A percentile compares a stretch with the other conserved stretches of the same genome.
Evolutionary conservation across 306 rosid genomes (phyloP).

Genomic region (Luffa acutangula): DNA sequence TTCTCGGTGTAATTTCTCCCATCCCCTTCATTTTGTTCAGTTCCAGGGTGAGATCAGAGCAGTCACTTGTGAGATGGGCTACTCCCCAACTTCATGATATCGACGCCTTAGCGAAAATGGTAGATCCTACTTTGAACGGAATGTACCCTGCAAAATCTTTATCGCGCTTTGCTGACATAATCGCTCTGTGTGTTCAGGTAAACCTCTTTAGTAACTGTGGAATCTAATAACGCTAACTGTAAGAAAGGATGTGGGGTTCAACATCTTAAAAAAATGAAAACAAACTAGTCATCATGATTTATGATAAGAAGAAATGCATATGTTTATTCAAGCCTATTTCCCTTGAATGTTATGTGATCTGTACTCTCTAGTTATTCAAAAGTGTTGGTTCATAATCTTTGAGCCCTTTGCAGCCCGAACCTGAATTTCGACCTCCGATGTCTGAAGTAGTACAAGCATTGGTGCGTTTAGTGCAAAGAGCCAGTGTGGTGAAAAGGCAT

Average conservation of each 20-base stretch:
- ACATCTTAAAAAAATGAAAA: neutral
- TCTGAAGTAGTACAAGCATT: constrained; percentile 96
- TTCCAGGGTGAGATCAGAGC: constrained; percentile 81
- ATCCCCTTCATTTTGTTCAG: constrained; percentile 24
- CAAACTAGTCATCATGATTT: neutral
- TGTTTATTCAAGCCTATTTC: neutral
- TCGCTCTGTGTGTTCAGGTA: constrained; percentile 98
- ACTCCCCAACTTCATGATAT: constrained; percentile 97
- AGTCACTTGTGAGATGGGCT: constrained; percentile 98
- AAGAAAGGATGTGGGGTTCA: neutral
- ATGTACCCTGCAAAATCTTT: constrained; percentile 96
- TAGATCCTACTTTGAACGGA: constrained; percentile 81
- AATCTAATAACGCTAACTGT: neutral
- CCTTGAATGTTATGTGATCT: neutral
- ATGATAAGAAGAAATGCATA: neutral
- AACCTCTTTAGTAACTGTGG: neutral
- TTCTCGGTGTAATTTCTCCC: constrained; percentile 3
- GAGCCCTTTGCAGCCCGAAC: constrained; percentile 53
- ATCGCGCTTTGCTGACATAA: constrained; percentile 87
- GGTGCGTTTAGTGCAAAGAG: constrained; percentile 79
- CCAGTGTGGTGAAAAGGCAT: constrained; percentile 75
- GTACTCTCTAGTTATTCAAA: neutral
- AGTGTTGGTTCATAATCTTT: neutral
- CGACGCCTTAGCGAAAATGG: constrained; percentile 95
- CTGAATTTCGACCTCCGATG: constrained; percentile 96